These are phyloP conservation scores for Penicillium crystallinum DNA, from an alignment of 495 filamentous ascomycete species.

Conservation along the genomic window DNA sequence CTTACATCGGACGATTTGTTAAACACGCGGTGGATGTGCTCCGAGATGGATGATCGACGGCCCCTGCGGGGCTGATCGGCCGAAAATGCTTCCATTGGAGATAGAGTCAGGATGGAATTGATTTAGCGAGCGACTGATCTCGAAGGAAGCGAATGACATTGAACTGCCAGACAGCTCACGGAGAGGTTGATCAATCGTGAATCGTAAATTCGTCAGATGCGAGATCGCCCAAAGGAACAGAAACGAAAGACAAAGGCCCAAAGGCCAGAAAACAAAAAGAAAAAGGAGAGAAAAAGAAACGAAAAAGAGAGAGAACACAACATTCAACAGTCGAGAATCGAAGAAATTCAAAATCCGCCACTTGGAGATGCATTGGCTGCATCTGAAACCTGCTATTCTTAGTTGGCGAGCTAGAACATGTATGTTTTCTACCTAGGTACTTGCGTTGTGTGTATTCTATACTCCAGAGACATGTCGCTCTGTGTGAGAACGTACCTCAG, in stretches of 20 bases:
- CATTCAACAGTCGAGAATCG: conserved; percentile 1
- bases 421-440: neutral
- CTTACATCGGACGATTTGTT: conserved; percentile 24
- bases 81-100: conserved; percentile 6
- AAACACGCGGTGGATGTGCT: conserved; percentile 34
- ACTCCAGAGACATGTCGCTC: too few species aligned
- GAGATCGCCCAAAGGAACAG: neutral
- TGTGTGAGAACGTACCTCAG: too few species aligned
- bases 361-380: neutral
- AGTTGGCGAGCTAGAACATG: neutral
- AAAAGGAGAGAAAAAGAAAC: neutral
- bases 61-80: conserved; percentile 18
- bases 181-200: neutral
- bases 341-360: conserved; percentile 17
- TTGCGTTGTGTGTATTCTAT: too few species aligned
- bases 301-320: neutral
- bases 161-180: neutral
- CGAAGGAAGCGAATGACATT: conserved; percentile 1
- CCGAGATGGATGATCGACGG: conserved; percentile 33
- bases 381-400: conserved; percentile 24
- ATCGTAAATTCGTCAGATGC: neutral
- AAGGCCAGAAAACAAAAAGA: neutral
- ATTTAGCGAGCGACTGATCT: neutral
- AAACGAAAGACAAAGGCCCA: neutral
- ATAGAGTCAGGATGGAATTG: neutral